These are phyloP conservation scores for Artemisia annua DNA, from an alignment of 129 eudicot species.

Conservation along the genomic window DNA sequence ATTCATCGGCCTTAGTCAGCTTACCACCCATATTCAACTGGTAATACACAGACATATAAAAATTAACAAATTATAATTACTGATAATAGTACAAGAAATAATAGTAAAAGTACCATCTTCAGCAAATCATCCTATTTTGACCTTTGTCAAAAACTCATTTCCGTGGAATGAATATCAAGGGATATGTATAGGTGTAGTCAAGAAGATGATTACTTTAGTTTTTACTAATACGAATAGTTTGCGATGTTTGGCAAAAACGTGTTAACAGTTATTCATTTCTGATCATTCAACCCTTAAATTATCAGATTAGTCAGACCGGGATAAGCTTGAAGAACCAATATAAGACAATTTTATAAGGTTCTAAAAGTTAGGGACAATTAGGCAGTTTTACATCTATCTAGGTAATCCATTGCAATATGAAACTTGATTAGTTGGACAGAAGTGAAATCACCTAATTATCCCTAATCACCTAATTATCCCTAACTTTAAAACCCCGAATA, in stretches of 20 bases:
- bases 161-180: slow-evolving; percentile 1
- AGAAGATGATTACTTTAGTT: no score
- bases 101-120: neutral
- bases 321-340: neutral
- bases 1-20: slow-evolving; percentile 38
- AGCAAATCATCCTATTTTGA: slow-evolving; percentile 4
- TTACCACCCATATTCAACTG: slow-evolving; percentile 61
- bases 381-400: no score
- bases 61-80: neutral
- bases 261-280: neutral
- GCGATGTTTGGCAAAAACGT: no score
- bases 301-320: neutral
- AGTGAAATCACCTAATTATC: neutral
- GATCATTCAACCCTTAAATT: neutral
- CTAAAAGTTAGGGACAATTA: no score
- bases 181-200: slow-evolving; percentile 7
- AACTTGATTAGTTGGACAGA: neutral
- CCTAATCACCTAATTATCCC: neutral
- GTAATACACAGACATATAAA: slow-evolving; percentile 1
- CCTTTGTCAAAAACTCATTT: neutral
- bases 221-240: no score
- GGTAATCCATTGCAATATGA: neutral
- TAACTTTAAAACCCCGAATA: neutral
- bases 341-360: no score
- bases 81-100: neutral